Base-by-base conservation (phyloP, 75 land plant species). In the Chamaecyparis obtusa region DNA sequence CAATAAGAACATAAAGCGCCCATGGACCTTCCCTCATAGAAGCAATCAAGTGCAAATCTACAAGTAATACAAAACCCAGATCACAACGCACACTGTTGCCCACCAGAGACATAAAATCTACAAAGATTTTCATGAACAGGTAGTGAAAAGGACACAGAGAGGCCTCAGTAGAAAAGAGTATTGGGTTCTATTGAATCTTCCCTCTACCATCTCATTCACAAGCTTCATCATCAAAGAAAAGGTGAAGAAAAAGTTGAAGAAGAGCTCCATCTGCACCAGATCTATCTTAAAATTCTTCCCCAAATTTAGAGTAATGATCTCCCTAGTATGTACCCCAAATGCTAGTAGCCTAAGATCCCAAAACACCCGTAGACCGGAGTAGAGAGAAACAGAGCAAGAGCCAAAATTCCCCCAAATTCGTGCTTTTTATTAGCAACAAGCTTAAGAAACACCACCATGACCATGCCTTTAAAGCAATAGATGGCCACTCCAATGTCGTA, bases 171-270 rank as follows among this genome's bases (percentile, higher is more conserved):
- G 88, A 35, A 91, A 37, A 80, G 87, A 87, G 89, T 88, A 91
- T 56, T 89, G 86, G 35, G 94, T 91, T 75, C 81, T 87, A 13
- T 82, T 87, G 55, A 95, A 85, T 80, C 96, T 74, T 37, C 97
- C 75, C 93, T 98, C 97, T 24, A 92, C 48, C 19, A 98, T 93
- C 92, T 98, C 97, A 41, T 94, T 92, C 57, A 96, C 99, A 0
- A 98, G 99, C 78, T 95, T 90, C 96, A 97, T 96, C 95, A 94
- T 95, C 90, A 98, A 39, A 0, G 98, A 97, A 69, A 95, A 94
- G 0, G 99, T 93, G 91, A 98, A 95, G 87, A 96, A 90, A 83
- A 98, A 90, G 54, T 95, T 95, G 0, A 94, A 57, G 81, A 95
- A 94, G 67, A 98, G 92, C 9, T 92, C 96, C 72, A 95, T 0